Percentiles rank a stretch among this genome's conserved stretches.
phyloP scores from a whole-genome alignment of 2,329 filamentous ascomycete genomes.

The Diaporthe eres region DNA sequence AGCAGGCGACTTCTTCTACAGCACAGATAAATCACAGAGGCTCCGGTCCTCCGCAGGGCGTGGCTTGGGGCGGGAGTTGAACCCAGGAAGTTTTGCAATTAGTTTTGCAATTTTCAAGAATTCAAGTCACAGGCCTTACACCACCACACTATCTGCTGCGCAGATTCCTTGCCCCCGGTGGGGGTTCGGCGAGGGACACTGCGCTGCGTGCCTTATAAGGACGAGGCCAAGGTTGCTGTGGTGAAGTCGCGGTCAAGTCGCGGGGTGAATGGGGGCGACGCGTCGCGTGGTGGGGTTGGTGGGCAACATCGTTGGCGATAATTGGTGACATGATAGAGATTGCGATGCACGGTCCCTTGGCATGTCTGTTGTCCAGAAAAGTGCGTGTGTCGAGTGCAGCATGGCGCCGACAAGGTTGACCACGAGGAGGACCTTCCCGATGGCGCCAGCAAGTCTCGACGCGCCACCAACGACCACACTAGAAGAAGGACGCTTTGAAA shows the following conservation, averaged over 20 bases:
- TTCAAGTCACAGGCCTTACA: not conserved
- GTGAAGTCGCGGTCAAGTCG: not conserved
- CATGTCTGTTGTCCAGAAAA: not conserved
- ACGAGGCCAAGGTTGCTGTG: not conserved
- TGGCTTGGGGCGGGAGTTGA: not conserved
- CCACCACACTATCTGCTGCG: not conserved
- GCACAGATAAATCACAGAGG: not conserved
- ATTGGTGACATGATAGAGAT: not conserved
- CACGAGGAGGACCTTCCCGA: not conserved
- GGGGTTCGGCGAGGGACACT: not conserved
- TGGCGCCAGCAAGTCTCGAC: not conserved
- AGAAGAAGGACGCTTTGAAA: not conserved
- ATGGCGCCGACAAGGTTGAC: not conserved
- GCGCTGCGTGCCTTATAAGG: not conserved
- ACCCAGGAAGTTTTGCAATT: not conserved
- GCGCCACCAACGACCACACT: not conserved
- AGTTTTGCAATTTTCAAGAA: not conserved
- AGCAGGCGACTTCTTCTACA: constrained; percentile 21
- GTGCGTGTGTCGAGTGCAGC: not conserved
- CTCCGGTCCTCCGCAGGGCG: not conserved
- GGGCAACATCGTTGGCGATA: not conserved
- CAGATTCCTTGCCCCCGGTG: not conserved
- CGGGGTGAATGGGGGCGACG: not conserved
- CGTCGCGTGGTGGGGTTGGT: not conserved
- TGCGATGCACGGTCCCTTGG: not conserved